Evolutionary conservation across 805 yeast genomes (phyloP).

Genomic region (Scheffersomyces ergatensis): DNA sequence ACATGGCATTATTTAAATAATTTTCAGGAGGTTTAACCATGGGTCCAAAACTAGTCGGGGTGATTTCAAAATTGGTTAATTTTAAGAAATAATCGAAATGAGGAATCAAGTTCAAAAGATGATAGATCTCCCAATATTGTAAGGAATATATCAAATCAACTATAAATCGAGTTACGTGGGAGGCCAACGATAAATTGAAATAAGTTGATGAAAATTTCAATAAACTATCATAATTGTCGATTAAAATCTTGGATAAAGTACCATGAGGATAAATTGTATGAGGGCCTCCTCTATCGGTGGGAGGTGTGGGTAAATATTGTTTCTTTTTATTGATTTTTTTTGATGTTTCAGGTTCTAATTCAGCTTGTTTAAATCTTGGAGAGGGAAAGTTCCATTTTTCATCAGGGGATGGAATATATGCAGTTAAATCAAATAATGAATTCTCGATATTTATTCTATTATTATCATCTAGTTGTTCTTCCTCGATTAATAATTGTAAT

Average conservation of each 20-base stretch:
- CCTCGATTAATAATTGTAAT: constrained; percentile 25
- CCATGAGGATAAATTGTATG: constrained; percentile 28
- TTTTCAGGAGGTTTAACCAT: constrained; percentile 40
- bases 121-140: constrained; percentile 46
- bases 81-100: constrained; percentile 31
- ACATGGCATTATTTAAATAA: constrained; percentile 30
- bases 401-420: constrained; percentile 21
- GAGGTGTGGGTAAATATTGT: constrained; percentile 1
- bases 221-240: constrained; percentile 36
- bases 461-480: constrained; percentile 24
- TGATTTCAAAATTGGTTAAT: constrained; percentile 32
- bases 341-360: constrained; percentile 1
- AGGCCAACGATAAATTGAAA: constrained; percentile 35
- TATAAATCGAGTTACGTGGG: constrained; percentile 36
- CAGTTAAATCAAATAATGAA: constrained; percentile 21
- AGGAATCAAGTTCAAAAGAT: constrained; percentile 31
- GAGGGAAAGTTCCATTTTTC: background rate
- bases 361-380: background rate
- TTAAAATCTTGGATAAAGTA: constrained; percentile 30
- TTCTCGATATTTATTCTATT: constrained; percentile 27
- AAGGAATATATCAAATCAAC: constrained; percentile 37
- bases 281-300: background rate
- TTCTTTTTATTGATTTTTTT: background rate
- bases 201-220: constrained; percentile 30
- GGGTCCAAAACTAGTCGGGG: constrained; percentile 34